Base-by-base conservation (phyloP, 2,329 filamentous ascomycete genomes). In the Xylaria polymorpha region DNA sequence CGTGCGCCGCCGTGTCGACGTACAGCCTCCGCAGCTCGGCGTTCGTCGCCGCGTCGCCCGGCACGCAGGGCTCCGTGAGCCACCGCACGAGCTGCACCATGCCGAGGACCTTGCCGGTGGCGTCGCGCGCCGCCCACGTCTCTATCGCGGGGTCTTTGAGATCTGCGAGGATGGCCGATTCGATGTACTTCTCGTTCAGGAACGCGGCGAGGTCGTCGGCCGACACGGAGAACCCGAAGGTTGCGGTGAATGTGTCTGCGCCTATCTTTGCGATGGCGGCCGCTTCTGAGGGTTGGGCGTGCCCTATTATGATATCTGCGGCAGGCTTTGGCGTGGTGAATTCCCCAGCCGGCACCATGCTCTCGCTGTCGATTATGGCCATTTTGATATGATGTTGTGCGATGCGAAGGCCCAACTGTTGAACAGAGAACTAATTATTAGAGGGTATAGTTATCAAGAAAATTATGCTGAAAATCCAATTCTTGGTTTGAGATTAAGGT, bases 11-110 rank as follows among this genome's bases (percentile, higher is more conserved):
- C 0, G 68, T 69, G 59, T 74, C 74, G 58, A 79, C 75, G 65
- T 78, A 79, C 29, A 79, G 71, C 44, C 74, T 68, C 37, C 76
- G 69, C 9, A 79, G 70, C 53, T 77, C 73, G 12, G 76, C 76
- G 35, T 76, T 72, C 14, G 64, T 63, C 2, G 70, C 67, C 5
- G 72, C 35, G 12, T 72, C 67, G 0, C 73, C 74, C 2, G 65
- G 64, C 3, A 78, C 51, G 55, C 72, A 73, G 18, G 69, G 57
- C 25, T 75, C 71, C 9, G 73, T 71, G 43, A 70, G 29, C 7
- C 63, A 63, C 1, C 75, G 72, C 37, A 74, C 72, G 25, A 78
- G 74, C 67, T 78, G 75, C 39, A 76, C 76, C 41, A 77, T 74
- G 9, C 74, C 77, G 9, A 74, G 32, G 50, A 77, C 66, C 12